phyloP scores from a whole-genome alignment of 208 protist species.

The Crithidia brevicula region DNA sequence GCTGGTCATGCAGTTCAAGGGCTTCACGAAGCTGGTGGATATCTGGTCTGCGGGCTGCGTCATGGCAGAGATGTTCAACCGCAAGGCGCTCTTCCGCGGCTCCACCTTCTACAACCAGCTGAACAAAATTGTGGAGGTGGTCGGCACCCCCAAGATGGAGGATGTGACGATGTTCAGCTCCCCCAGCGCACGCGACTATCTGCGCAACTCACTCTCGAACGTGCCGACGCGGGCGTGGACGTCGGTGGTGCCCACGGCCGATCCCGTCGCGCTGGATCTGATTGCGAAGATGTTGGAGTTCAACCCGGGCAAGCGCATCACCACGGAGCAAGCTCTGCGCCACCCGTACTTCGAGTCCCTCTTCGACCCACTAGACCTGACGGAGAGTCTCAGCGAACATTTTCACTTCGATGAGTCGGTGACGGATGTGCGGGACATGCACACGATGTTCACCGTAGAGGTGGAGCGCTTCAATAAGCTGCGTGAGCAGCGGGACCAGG shows the following conservation, averaged over 20 bases:
- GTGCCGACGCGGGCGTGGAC: conserved; percentile 55
- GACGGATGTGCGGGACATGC: conserved; percentile 70
- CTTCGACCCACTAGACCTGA: conserved; percentile 82
- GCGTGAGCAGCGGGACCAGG: conserved; percentile 52
- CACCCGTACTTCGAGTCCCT: conserved; percentile 90
- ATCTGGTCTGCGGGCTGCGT: conserved; percentile 93
- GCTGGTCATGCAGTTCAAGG: conserved; percentile 96
- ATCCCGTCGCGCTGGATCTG: conserved; percentile 78
- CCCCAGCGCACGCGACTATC: conserved; percentile 82
- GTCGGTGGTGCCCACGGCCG: conserved; percentile 69
- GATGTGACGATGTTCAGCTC: conserved; percentile 91
- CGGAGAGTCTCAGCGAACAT: conserved; percentile 68
- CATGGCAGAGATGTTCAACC: conserved; percentile 92
- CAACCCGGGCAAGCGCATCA: conserved; percentile 85
- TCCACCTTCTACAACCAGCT: conserved; percentile 94
- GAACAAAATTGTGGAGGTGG: conserved; percentile 92
- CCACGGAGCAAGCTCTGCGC: conserved; percentile 80
- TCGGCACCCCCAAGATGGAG: conserved; percentile 90
- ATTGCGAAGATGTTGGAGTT: conserved; percentile 84
- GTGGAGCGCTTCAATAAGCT: conserved; percentile 74
- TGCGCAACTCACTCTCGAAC: conserved; percentile 76
- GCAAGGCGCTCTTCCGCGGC: conserved; percentile 90
- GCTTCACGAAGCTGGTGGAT: conserved; percentile 92
- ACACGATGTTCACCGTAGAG: conserved; percentile 74
- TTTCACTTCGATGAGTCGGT: conserved; percentile 88